phyloP scores from a whole-genome alignment of 208 protist genomes.

The Angomonas deanei region DNA sequence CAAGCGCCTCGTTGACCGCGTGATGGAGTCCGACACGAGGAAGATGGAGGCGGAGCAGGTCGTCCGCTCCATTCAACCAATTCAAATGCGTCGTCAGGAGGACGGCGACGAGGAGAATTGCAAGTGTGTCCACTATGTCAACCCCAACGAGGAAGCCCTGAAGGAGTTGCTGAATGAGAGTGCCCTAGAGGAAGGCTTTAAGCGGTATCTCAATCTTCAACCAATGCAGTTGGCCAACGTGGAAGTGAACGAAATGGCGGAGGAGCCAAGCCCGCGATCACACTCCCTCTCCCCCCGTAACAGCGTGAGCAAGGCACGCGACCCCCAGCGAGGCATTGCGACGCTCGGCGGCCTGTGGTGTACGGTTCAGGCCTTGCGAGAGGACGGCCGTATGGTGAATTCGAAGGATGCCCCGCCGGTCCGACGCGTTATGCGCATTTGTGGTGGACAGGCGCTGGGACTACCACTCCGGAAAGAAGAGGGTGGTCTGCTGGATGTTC shows the following conservation, averaged over 20 bases:
- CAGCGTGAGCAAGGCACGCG: conserved; percentile 5
- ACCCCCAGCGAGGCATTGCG: conserved; percentile 28
- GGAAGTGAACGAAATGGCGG: conserved; percentile 34
- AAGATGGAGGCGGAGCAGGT: conserved; percentile 23
- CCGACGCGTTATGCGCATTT: conserved; percentile 73
- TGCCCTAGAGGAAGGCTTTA: conserved; percentile 34
- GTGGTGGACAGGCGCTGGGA: conserved; percentile 50
- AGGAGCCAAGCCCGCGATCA: conserved; percentile 15
- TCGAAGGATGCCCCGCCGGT: conserved; percentile 26
- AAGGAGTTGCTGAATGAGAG: conserved; percentile 23
- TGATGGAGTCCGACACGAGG: conserved; percentile 5
- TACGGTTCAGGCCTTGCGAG: conserved; percentile 44
- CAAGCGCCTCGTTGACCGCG: conserved; percentile 9
- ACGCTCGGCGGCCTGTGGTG: conserved; percentile 74
- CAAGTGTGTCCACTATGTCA: conserved; percentile 33
- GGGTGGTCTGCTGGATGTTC: conserved; percentile 32
- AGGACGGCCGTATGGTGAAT: conserved; percentile 30
- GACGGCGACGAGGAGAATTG: conserved; percentile 14
- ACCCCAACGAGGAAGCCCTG: conserved; percentile 13
- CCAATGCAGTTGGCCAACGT: conserved; percentile 58
- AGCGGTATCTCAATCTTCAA: conserved; percentile 59
- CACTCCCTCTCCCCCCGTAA: conserved; percentile 3
- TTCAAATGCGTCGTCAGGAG: conserved; percentile 19
- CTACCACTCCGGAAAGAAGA: conserved; percentile 17
- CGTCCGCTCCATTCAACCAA: conserved; percentile 38